These are phyloP conservation scores for Tylopilus sp. DNA, from an alignment of 768 basidiomycete species.

Conservation along the genomic window DNA sequence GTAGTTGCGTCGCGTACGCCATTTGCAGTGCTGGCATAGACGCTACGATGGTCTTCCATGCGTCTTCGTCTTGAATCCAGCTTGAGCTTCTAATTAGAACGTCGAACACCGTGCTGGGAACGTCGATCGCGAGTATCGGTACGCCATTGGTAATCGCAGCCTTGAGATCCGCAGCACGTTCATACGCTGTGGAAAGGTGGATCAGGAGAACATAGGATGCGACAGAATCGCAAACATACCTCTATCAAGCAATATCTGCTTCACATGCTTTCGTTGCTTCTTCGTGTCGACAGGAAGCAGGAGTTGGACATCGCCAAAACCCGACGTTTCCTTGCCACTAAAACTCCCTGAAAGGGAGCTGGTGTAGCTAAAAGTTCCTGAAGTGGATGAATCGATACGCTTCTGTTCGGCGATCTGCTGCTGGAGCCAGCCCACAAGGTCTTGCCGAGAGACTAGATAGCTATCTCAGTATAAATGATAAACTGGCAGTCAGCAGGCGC, in stretches of 20 bases:
- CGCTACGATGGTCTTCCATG: conserved; percentile 58
- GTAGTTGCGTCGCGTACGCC: conserved; percentile 63
- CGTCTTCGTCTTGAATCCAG: conserved; percentile 76
- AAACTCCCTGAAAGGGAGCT: conserved; percentile 35
- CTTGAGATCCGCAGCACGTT: conserved; percentile 55
- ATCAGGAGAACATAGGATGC: neutral
- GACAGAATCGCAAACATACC: conserved; percentile 35
- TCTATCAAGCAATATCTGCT: conserved; percentile 65
- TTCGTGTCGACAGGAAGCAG: conserved; percentile 66
- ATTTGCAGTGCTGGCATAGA: conserved; percentile 55
- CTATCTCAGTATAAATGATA: conserved; percentile 3
- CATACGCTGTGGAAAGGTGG: conserved; percentile 48
- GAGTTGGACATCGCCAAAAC: conserved; percentile 53
- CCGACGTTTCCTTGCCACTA: conserved; percentile 33
- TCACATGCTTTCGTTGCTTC: conserved; percentile 70
- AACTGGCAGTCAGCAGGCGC: conserved; percentile 12
- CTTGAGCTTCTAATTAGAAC: conserved; percentile 49
- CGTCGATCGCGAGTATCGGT: conserved; percentile 72
- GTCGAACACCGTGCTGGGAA: conserved; percentile 58
- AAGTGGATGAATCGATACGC: conserved; percentile 62
- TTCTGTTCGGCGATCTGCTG: conserved; percentile 79
- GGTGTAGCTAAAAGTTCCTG: conserved; percentile 48
- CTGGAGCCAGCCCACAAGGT: conserved; percentile 72
- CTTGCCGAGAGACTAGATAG: conserved; percentile 56
- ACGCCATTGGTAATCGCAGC: conserved; percentile 55